Evolutionary conservation across 305 asterid species (phyloP).

Genomic region (Solanum hybrid): DNA sequence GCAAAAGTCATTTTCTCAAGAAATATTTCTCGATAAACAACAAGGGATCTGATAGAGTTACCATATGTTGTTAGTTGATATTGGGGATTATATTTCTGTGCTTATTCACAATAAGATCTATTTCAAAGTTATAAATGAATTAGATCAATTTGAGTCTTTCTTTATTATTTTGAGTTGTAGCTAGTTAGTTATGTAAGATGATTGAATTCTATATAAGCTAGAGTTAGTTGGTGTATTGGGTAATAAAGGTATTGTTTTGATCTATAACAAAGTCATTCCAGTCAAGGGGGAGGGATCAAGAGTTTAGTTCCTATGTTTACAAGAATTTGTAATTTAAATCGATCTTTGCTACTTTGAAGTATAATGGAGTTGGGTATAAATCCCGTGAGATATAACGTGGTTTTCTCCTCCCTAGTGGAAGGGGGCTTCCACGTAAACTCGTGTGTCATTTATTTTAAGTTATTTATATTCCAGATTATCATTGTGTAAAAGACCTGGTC

Average conservation of each 20-base stretch:
- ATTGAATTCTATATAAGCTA: neutral
- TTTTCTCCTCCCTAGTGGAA: neutral
- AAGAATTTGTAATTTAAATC: too few species aligned
- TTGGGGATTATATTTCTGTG: neutral
- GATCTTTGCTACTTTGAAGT: neutral
- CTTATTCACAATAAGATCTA: neutral
- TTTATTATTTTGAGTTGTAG: too few species aligned
- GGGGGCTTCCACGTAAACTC: neutral
- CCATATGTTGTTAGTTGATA: neutral
- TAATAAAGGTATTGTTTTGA: neutral
- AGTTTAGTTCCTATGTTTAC: neutral
- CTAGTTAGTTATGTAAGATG: neutral
- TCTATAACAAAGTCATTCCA: too few species aligned
- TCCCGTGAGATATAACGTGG: too few species aligned
- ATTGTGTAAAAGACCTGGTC: neutral
- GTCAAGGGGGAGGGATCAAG: neutral
- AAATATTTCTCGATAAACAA: too few species aligned
- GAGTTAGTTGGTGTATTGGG: neutral
- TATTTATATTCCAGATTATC: neutral
- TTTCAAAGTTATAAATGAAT: neutral
- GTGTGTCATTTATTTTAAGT: neutral
- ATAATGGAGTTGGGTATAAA: neutral
- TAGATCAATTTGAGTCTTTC: neutral
- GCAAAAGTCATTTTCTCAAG: neutral
- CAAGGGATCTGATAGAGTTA: neutral